Percentiles rank a stretch among this genome's conserved stretches.
phyloP scores from a whole-genome alignment of 1,139 yeast species.

The Candida sp. region DNA sequence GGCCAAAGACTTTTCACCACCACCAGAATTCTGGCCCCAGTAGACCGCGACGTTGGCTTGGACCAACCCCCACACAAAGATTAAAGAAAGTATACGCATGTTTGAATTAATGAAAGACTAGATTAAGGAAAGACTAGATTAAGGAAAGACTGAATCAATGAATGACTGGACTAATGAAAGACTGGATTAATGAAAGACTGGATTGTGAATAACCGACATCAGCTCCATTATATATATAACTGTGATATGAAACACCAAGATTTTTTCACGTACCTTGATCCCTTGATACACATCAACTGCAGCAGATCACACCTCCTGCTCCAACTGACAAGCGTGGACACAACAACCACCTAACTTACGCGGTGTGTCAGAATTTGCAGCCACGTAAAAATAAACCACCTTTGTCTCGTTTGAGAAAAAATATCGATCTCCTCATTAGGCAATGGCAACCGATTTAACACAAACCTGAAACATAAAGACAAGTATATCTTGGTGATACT shows the following conservation, averaged over 20 bases:
- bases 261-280: neutral
- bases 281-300: neutral
- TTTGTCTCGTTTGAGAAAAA: neutral
- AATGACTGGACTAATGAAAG: neutral
- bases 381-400: neutral
- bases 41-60: conserved; percentile 52
- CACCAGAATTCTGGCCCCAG: conserved; percentile 88
- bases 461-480: neutral
- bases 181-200: neutral
- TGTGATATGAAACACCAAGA: neutral
- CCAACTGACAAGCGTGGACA: neutral
- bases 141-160: neutral
- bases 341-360: neutral
- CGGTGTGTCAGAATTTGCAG: neutral
- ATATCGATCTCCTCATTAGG: neutral
- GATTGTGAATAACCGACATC: neutral
- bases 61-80: conserved; percentile 3
- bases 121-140: neutral
- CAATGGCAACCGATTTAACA: neutral
- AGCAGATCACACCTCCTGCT: neutral
- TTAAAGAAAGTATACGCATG: neutral
- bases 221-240: neutral
- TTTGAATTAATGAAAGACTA: neutral
- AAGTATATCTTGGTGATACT: too few relatives aligned
- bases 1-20: conserved; percentile 57